These are phyloP conservation scores for Pseudogymnoascus sp. DNA, from an alignment of 2,329 filamentous ascomycete genomes.

Conservation along the genomic window DNA sequence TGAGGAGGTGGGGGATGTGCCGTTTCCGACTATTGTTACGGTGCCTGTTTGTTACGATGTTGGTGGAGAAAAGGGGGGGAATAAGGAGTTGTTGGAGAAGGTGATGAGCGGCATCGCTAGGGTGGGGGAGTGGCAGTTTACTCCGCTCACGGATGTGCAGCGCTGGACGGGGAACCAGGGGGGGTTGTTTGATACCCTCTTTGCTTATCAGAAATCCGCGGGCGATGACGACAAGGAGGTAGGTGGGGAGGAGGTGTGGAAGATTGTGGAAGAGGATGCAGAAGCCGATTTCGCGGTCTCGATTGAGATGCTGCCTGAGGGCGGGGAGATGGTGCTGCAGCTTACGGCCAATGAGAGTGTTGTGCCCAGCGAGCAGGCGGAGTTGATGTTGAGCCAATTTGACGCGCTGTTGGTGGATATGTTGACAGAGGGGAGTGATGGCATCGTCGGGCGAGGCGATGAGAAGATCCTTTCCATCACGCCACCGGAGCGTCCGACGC, in stretches of 20 bases:
- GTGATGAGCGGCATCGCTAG: conserved; percentile 59
- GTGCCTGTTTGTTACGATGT: conserved; percentile 61
- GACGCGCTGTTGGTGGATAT: conserved; percentile 57
- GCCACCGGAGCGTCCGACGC: conserved; percentile 47
- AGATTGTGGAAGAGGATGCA: conserved; percentile 54
- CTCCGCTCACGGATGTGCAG: conserved; percentile 63
- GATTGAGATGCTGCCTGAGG: conserved; percentile 60
- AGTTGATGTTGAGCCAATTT: conserved; percentile 60
- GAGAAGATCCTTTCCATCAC: conserved; percentile 52
- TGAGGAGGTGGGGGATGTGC: conserved; percentile 50
- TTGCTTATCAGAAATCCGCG: conserved; percentile 66
- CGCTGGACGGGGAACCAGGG: conserved; percentile 59
- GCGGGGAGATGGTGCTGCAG: conserved; percentile 47
- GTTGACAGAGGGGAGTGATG: conserved; percentile 34
- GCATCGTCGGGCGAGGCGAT: conserved; percentile 26
- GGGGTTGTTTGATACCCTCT: conserved; percentile 72
- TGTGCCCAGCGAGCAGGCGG: conserved; percentile 60
- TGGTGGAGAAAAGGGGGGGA: conserved; percentile 29
- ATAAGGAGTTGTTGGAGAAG: conserved; percentile 42
- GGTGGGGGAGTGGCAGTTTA: conserved; percentile 62
- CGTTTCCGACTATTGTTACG: conserved; percentile 76
- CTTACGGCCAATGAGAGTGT: conserved; percentile 58
- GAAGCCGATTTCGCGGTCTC: conserved; percentile 72
- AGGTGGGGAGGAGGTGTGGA: conserved; percentile 42
- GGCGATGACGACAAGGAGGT: not conserved